Evolutionary conservation across 139 green algal genomes (phyloP).

Genomic region (Coccomyxa sp.): DNA sequence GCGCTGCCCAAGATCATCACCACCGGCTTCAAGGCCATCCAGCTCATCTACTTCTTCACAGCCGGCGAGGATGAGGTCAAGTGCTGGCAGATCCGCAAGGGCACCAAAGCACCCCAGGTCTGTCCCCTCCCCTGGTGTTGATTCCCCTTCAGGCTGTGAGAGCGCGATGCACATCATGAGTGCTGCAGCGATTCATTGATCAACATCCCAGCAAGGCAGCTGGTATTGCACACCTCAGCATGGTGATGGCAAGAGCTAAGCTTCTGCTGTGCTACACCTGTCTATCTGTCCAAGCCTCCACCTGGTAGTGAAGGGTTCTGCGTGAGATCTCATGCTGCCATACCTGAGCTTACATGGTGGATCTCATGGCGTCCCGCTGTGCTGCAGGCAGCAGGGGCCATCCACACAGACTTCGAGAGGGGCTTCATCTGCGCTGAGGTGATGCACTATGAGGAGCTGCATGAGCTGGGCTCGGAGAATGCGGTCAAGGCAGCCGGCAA

Average conservation of each 20-base stretch:
- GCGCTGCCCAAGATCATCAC: constrained; percentile 95
- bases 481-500: constrained; percentile 93
- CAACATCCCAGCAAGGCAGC: no score
- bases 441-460: constrained; percentile 79
- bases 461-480: constrained; percentile 73
- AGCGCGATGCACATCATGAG: no score
- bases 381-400: constrained; percentile 85
- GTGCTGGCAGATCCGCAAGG: constrained; percentile 91
- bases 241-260: no score
- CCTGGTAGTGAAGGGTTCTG: no score
- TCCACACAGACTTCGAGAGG: constrained; percentile 98
- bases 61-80: constrained; percentile 93
- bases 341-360: no score
- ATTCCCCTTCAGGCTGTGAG: no score
- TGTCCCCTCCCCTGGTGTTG: no score
- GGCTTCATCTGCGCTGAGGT: constrained; percentile 99
- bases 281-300: no score
- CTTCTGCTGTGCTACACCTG: no score
- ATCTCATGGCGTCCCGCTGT: neutral
- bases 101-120: constrained; percentile 81
- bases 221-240: no score
- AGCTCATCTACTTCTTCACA: constrained; percentile 99
- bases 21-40: constrained; percentile 82
- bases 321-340: no score
- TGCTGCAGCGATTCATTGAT: no score